Evolutionary conservation across 805 yeast genomes (phyloP).

Genomic region (Ogataea trehaloabstinens): DNA sequence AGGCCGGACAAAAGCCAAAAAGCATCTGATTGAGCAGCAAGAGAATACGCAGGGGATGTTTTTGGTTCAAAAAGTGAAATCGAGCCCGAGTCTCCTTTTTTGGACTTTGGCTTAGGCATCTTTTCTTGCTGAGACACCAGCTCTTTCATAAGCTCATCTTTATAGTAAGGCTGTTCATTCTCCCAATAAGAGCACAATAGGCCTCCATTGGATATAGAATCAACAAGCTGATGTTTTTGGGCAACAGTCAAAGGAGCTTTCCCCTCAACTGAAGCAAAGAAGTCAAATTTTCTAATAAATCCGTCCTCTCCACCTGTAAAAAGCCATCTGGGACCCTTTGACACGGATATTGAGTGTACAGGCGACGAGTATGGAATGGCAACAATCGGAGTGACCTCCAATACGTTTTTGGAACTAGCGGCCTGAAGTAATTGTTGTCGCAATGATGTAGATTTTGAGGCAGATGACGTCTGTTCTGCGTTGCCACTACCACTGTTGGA

Average conservation of each 20-base stretch:
- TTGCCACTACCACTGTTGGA: no score
- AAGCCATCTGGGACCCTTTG: conserved; percentile 81
- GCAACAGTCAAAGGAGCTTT: conserved; percentile 84
- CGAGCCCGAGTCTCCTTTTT: conserved; percentile 33
- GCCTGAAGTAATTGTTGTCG: conserved; percentile 34
- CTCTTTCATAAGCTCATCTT: conserved; percentile 33
- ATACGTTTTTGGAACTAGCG: conserved; percentile 50
- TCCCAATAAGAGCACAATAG: conserved; percentile 88
- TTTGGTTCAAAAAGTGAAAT: conserved; percentile 48
- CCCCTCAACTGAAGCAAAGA: conserved; percentile 81
- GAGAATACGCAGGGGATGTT: conserved; percentile 80
- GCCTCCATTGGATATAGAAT: conserved; percentile 82
- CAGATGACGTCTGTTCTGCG: conserved; percentile 1
- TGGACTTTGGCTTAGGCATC: conserved; percentile 15
- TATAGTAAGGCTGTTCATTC: conserved; percentile 80
- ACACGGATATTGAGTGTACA: conserved; percentile 72
- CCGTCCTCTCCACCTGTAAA: conserved; percentile 98
- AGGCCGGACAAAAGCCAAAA: conserved; percentile 84
- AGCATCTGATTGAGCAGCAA: conserved; percentile 81
- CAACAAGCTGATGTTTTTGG: conserved; percentile 86
- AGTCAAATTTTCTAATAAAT: conserved; percentile 84
- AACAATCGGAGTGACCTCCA: conserved; percentile 78
- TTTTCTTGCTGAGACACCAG: conserved; percentile 19
- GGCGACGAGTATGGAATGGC: conserved; percentile 83
- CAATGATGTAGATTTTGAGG: conserved; percentile 7